Conservation (phyloP, 169 alveolate species). For the Cryptosporidium sp. region DNA sequence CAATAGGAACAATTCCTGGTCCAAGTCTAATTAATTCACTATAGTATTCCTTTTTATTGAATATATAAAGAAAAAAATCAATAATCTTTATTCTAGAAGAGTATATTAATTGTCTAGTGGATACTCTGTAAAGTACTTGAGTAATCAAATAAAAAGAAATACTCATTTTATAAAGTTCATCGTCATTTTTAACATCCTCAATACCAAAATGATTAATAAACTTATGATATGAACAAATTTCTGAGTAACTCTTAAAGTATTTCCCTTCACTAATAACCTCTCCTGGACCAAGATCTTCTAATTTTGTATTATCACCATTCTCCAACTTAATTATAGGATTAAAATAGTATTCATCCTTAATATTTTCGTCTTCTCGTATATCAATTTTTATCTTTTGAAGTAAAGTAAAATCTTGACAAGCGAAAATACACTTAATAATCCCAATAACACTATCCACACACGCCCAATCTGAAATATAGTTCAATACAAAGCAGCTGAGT, state of each 20-base stretch:
- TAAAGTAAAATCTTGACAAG: background rate
- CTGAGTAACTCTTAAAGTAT: constrained; percentile 15
- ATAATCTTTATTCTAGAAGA: constrained; percentile 55
- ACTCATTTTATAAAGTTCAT: constrained; percentile 48
- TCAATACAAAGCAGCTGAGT: constrained; percentile 55
- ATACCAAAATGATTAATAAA: constrained; percentile 16
- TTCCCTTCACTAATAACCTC: constrained; percentile 4
- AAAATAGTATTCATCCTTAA: constrained; percentile 42
- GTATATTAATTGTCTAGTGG: constrained; percentile 58
- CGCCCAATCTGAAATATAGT: constrained; percentile 69
- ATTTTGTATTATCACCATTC: background rate
- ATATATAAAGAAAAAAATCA: constrained; percentile 13
- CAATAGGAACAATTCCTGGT: constrained; percentile 60
- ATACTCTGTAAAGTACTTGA: constrained; percentile 34
- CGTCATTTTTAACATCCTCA: constrained; percentile 28
- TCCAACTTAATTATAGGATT: constrained; percentile 25
- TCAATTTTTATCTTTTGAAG: constrained; percentile 14
- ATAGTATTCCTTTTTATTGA: background rate
- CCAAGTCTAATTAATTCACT: constrained; percentile 36
- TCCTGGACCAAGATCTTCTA: constrained; percentile 22
- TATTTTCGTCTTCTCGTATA: constrained; percentile 60
- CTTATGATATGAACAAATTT: constrained; percentile 58
- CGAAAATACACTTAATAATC: constrained; percentile 28
- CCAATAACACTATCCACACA: constrained; percentile 59
- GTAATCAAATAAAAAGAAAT: constrained; percentile 45